These are phyloP conservation scores for Phallus indusiatus DNA, from an alignment of 768 basidiomycete species.

Conservation along the genomic window DNA sequence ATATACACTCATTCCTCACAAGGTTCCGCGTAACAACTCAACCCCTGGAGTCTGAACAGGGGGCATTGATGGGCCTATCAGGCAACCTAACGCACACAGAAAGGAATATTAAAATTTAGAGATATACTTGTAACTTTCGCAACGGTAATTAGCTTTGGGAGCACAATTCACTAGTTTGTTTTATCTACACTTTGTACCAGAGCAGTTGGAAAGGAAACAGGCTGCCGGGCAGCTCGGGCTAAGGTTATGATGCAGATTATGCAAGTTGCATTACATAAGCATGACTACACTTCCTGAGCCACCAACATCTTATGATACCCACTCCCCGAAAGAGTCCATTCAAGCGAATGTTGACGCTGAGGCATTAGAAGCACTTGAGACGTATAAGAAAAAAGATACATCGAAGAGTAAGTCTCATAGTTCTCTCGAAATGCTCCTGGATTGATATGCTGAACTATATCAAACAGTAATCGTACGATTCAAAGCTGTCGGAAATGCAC, in stretches of 20 bases:
- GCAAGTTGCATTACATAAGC: background rate
- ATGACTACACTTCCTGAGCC: background rate
- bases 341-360: background rate
- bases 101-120: no score
- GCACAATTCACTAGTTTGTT: no score
- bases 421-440: background rate
- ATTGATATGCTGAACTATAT: background rate
- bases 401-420: conserved; percentile 48
- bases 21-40: no score
- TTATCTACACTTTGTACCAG: no score
- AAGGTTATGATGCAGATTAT: background rate
- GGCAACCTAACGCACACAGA: no score
- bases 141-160: no score
- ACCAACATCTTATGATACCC: background rate
- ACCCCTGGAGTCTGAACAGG: no score
- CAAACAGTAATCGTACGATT: conserved; percentile 88
- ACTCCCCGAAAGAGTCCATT: background rate
- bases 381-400: conserved; percentile 80
- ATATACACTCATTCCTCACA: no score
- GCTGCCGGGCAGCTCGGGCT: no score
- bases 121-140: no score
- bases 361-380: conserved; percentile 64
- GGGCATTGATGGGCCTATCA: no score
- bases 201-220: no score
- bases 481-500: conserved; percentile 95